Conservation (phyloP, 768 basidiomycete species). For the Lactarius indigo region DNA sequence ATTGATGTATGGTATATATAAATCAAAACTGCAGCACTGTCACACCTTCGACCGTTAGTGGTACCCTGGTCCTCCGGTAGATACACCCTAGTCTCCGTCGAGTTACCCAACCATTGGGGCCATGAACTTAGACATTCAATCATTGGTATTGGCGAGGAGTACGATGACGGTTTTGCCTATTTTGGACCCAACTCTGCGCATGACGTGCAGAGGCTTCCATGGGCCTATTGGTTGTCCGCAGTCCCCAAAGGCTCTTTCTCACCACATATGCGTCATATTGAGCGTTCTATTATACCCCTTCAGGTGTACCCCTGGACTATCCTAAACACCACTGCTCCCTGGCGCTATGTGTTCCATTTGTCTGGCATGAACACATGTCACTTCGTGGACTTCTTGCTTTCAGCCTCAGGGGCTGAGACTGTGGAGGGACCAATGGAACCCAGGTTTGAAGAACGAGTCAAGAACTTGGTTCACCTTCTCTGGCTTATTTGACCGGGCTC, state of each 20-base stretch:
- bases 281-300: conserved; percentile 71
- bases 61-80: conserved; percentile 63
- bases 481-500: too few relatives aligned
- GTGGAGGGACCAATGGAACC: too few relatives aligned
- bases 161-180: conserved; percentile 74
- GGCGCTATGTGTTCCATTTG: conserved; percentile 58
- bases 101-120: background rate
- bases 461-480: too few relatives aligned
- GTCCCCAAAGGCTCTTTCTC: conserved; percentile 10
- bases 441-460: too few relatives aligned
- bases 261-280: conserved; percentile 38
- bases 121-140: conserved; percentile 82
- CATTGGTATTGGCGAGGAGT: conserved; percentile 77
- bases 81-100: background rate
- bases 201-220: conserved; percentile 46
- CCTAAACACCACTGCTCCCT: conserved; percentile 56
- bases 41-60: conserved; percentile 71
- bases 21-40: conserved; percentile 48
- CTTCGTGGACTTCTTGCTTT: conserved; percentile 67
- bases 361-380: conserved; percentile 61
- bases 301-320: conserved; percentile 75
- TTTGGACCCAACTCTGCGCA: conserved; percentile 63
- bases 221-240: conserved; percentile 69
- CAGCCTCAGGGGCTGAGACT: conserved; percentile 35
- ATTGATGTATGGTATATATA: background rate